Evolutionary conservation across 495 filamentous ascomycete species (phyloP).

Genomic region (Chaetomidium leptoderma): DNA sequence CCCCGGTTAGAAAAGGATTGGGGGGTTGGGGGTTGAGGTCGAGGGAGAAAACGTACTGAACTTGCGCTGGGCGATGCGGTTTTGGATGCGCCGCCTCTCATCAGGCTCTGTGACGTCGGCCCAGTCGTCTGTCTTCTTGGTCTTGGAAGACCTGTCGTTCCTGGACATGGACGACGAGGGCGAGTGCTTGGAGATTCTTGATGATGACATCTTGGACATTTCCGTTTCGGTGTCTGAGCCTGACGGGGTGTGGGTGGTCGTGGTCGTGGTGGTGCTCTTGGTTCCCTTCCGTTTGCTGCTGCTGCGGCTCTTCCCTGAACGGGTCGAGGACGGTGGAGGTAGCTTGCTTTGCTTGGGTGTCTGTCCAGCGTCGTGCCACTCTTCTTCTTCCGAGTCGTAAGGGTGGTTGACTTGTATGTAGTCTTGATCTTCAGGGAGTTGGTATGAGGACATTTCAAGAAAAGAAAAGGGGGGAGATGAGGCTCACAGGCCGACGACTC

Average conservation of each 20-base stretch:
- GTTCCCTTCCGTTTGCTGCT: constrained; percentile 18
- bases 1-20: not conserved
- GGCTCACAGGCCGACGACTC: constrained; percentile 24
- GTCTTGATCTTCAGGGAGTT: constrained; percentile 28
- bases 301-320: constrained; percentile 15
- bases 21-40: constrained; percentile 11
- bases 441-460: constrained; percentile 30
- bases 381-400: not conserved
- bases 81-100: constrained; percentile 57
- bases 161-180: constrained; percentile 31
- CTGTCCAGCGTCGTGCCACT: constrained; percentile 8
- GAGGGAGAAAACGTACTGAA: constrained; percentile 44
- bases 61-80: constrained; percentile 58
- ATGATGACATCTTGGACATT: constrained; percentile 34
- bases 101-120: constrained; percentile 56
- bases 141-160: constrained; percentile 34
- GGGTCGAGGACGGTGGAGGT: constrained; percentile 11
- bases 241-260: constrained; percentile 20
- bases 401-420: constrained; percentile 13
- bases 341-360: constrained; percentile 12
- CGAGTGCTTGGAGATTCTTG: constrained; percentile 32
- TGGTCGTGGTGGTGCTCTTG: constrained; percentile 15
- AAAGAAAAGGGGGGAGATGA: constrained; percentile 9
- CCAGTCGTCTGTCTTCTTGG: constrained; percentile 53
- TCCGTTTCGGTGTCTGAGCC: constrained; percentile 35